phyloP scores from a whole-genome alignment of 371 early-diverging fungal genomes.

The Batkoa obscura region DNA sequence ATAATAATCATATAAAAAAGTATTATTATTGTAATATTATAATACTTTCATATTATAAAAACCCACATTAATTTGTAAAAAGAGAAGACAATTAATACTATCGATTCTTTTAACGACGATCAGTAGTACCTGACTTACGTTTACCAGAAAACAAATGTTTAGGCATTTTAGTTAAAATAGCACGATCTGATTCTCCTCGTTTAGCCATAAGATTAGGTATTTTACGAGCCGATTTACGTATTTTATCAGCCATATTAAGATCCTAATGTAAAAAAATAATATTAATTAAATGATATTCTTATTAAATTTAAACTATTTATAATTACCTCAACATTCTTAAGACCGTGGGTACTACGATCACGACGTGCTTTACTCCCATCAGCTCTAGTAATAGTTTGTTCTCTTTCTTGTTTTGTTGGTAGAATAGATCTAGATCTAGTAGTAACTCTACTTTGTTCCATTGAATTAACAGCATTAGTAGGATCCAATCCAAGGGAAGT shows the following conservation, averaged over 20 bases:
- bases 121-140: slow-evolving; percentile 57
- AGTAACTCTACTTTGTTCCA: too few relatives aligned
- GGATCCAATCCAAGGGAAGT: slow-evolving; percentile 36
- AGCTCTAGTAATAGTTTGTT: slow-evolving; percentile 19
- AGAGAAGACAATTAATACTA: too few relatives aligned
- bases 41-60: too few relatives aligned
- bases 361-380: slow-evolving; percentile 18
- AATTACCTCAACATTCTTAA: slow-evolving; percentile 32
- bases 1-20: too few relatives aligned
- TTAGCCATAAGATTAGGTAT: slow-evolving; percentile 56
- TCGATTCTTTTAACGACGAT: slow-evolving; percentile 70
- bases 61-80: too few relatives aligned
- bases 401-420: slow-evolving; percentile 6
- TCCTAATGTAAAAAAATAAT: slow-evolving; percentile 15
- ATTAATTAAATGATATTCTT: too few relatives aligned
- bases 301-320: too few relatives aligned
- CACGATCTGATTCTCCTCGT: slow-evolving; percentile 85
- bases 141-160: slow-evolving; percentile 95
- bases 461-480: slow-evolving; percentile 18
- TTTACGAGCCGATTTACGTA: slow-evolving; percentile 47
- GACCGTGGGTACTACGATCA: slow-evolving; percentile 53
- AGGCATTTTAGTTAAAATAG: slow-evolving; percentile 76
- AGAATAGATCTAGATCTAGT: slow-evolving; percentile 34
- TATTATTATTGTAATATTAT: too few relatives aligned
- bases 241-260: slow-evolving; percentile 50